A percentile compares a stretch with the other conserved stretches of the same genome.
phyloP scores from a whole-genome alignment of 1,139 yeast genomes.

The Yamadazyma mexicana region DNA sequence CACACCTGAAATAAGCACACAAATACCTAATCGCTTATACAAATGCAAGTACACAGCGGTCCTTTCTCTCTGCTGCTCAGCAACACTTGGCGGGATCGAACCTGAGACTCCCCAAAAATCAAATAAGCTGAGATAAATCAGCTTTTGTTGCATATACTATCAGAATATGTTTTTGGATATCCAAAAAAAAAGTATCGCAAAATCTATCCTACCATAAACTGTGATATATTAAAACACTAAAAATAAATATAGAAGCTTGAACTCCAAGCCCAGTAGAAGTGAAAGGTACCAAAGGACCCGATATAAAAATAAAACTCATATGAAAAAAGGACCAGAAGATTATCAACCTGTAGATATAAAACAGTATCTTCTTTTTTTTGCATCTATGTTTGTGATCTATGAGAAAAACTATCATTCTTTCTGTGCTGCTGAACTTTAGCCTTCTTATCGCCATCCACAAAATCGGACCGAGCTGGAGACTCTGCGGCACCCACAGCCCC shows the following conservation, averaged over 20 bases:
- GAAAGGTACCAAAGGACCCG: too few species aligned
- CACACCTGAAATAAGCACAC: neutral
- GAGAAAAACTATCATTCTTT: conserved; percentile 17
- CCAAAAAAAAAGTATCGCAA: neutral
- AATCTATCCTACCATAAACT: neutral
- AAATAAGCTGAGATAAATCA: conserved; percentile 1
- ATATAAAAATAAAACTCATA: too few species aligned
- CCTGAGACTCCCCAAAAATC: neutral
- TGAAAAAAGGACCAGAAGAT: too few species aligned
- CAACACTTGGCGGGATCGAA: neutral
- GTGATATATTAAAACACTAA: too few species aligned
- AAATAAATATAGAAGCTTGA: too few species aligned
- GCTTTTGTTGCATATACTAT: neutral
- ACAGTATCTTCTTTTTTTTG: too few species aligned
- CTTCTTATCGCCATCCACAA: conserved; percentile 6
- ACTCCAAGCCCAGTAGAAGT: too few species aligned
- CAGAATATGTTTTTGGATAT: neutral
- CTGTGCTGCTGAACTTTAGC: conserved; percentile 14
- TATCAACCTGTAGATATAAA: too few species aligned
- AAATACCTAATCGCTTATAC: neutral
- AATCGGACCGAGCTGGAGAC: conserved; percentile 4
- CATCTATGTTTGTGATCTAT: conserved; percentile 5
- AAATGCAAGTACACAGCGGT: neutral
- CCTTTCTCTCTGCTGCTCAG: neutral
- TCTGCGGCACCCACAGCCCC: neutral